Evolutionary conservation across 768 basidiomycete species (phyloP).

Genomic region (Trametes gibbosa): DNA sequence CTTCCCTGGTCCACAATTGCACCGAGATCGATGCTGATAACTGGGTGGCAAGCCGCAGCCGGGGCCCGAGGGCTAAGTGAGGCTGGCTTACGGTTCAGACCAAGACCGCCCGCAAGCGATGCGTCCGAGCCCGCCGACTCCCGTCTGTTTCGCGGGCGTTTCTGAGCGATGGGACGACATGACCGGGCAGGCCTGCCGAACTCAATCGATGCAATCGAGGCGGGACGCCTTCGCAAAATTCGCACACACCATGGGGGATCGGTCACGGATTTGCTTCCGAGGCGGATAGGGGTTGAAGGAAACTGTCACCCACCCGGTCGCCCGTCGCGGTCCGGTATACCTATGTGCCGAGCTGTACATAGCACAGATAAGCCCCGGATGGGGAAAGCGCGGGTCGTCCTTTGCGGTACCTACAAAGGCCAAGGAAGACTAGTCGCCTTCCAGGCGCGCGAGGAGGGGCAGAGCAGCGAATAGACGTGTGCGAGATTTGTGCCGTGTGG

Average conservation of each 20-base stretch:
- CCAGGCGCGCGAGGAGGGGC: constrained; percentile 1
- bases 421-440: constrained; percentile 9
- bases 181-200: constrained; percentile 5
- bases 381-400: constrained; percentile 12
- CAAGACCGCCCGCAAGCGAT: constrained; percentile 1
- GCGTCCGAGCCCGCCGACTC: constrained; percentile 15
- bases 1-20: constrained; percentile 27
- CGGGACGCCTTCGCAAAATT: constrained; percentile 2
- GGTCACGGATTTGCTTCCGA: constrained; percentile 19
- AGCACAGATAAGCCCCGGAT: constrained; percentile 22
- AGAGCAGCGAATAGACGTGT: background rate
- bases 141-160: background rate
- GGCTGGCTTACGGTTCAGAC: constrained; percentile 11
- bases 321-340: constrained; percentile 13
- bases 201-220: constrained; percentile 8
- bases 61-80: constrained; percentile 3
- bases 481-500: background rate
- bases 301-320: constrained; percentile 12
- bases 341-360: constrained; percentile 20
- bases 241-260: constrained; percentile 17
- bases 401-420: constrained; percentile 15
- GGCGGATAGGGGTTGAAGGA: constrained; percentile 19
- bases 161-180: background rate
- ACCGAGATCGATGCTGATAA: constrained; percentile 26
- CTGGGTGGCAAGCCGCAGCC: constrained; percentile 14